Conservation (phyloP, 2,329 filamentous ascomycete genomes). For the Thielaviopsis euricoi region DNA sequence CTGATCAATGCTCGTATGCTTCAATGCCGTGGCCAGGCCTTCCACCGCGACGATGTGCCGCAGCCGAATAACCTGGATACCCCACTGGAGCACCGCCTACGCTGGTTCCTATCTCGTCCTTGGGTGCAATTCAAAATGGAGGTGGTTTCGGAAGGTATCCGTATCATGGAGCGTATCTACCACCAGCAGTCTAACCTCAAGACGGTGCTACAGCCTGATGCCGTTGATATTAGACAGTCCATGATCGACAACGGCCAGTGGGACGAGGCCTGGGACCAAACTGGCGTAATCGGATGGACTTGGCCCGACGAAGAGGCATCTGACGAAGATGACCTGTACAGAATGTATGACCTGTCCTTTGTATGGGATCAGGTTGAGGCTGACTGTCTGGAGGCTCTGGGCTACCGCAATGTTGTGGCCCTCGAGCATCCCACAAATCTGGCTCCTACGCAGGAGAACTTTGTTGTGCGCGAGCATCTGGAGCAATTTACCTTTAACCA, state of each 20-base stretch:
- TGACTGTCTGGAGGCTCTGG: not conserved
- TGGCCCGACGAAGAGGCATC: constrained; percentile 5
- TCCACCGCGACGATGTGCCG: not conserved
- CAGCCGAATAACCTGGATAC: not conserved
- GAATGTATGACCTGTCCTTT: not conserved
- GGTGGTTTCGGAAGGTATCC: not conserved
- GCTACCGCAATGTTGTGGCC: not conserved
- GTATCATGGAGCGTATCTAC: not conserved
- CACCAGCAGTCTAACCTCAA: not conserved
- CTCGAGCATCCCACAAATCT: not conserved
- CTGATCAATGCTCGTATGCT: not conserved
- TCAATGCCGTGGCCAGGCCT: not conserved
- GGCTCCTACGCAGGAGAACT: not conserved
- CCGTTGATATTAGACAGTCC: not conserved
- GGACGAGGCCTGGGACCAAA: not conserved
- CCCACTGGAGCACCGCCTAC: not conserved
- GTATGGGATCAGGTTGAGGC: constrained; percentile 3
- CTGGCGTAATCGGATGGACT: constrained; percentile 5
- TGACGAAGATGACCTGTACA: not conserved
- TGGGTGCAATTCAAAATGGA: constrained; percentile 10
- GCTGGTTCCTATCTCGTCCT: constrained; percentile 4
- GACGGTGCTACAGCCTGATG: not conserved
- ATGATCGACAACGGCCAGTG: constrained; percentile 3
- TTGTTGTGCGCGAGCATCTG: not conserved
- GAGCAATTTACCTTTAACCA: not conserved